Evolutionary conservation across 2,329 filamentous ascomycete species (phyloP), one percentile per base, ranked within the genome.

Genomic region (Aspergillus bombycis): DNA sequence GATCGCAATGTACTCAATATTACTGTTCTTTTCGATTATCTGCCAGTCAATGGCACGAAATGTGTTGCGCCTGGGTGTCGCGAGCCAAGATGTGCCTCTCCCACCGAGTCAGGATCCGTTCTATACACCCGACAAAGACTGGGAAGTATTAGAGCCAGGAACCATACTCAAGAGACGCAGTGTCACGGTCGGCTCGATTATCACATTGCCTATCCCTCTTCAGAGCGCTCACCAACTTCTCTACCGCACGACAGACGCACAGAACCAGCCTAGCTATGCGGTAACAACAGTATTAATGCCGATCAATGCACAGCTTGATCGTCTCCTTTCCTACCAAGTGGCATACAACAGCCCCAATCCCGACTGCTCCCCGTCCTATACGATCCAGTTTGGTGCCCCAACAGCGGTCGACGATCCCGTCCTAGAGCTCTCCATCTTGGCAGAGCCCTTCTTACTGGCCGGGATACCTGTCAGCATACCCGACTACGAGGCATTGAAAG

Each of bases 401-500:
- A 57, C 72, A 19, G 28, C 62, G 7, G 61, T 67, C 38, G 48
- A 52, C 23, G 23, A n/a, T 9, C 7, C 50, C 0, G 10, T 34
- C 9, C 5, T 54, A 8, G 50, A 54, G 30, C 50, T 54, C 6
- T 54, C 28, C 11, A 11, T 11, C 2, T 21, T 23, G 6, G 50
- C 19, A 2, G 7, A 54, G 9, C 8, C 8, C 8, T 34, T 54
- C 8, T 19, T 56, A 3, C n/a, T 34, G 14, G 69, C 78, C 19
- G 54, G 68, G 7, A 52, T 66, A 14, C 72, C 75, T 4, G 74
- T 83, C 1, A 70, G 71, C 19, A 32, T 80, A 16, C 80, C 81
- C 0, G 82, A 84, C 66, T 80, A 76, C 53, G 76, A 81, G 62
- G 79, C 1, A 78, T 78, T 1, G 65, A 68, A 19, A 80, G 78